phyloP scores from a whole-genome alignment of 768 basidiomycete genomes.

The Xanthoconium stramineum region DNA sequence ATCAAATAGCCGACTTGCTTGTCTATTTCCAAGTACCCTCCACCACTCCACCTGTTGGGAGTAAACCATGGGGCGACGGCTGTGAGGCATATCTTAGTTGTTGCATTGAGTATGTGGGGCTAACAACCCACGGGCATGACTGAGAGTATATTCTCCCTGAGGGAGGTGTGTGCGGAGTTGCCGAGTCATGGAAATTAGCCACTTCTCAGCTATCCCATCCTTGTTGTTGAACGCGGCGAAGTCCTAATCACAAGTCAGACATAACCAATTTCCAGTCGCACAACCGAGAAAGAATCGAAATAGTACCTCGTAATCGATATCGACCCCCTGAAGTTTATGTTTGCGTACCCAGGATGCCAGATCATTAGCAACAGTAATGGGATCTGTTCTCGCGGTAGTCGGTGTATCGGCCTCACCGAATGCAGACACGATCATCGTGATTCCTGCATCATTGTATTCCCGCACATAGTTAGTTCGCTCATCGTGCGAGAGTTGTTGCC shows the following conservation, averaged over 20 bases:
- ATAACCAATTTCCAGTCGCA: background rate
- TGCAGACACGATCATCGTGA: constrained; percentile 52
- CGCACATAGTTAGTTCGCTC: constrained; percentile 40
- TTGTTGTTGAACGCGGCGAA: constrained; percentile 35
- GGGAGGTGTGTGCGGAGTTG: constrained; percentile 31
- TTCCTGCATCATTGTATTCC: constrained; percentile 51
- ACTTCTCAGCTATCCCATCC: constrained; percentile 20
- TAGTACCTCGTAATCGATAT: constrained; percentile 47
- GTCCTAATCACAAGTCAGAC: constrained; percentile 15
- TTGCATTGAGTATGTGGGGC: too few species aligned
- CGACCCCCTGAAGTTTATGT: constrained; percentile 48
- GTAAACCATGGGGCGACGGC: constrained; percentile 46
- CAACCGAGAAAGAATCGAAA: background rate
- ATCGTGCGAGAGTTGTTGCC: constrained; percentile 35
- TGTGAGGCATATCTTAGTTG: constrained; percentile 4
- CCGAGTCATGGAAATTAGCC: constrained; percentile 31
- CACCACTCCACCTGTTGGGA: constrained; percentile 31
- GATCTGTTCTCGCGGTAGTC: constrained; percentile 37
- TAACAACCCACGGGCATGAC: constrained; percentile 31
- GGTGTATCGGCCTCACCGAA: constrained; percentile 42
- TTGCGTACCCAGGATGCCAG: constrained; percentile 43
- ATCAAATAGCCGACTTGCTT: constrained; percentile 38
- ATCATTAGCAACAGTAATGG: constrained; percentile 35
- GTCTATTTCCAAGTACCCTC: constrained; percentile 41
- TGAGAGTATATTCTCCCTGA: constrained; percentile 29